Percentiles rank a stretch among this genome's conserved stretches.
These are phyloP conservation scores for Ampelocalamus luodianensis DNA, from an alignment of 176 grass and related monocot species.

Conservation along the genomic window DNA sequence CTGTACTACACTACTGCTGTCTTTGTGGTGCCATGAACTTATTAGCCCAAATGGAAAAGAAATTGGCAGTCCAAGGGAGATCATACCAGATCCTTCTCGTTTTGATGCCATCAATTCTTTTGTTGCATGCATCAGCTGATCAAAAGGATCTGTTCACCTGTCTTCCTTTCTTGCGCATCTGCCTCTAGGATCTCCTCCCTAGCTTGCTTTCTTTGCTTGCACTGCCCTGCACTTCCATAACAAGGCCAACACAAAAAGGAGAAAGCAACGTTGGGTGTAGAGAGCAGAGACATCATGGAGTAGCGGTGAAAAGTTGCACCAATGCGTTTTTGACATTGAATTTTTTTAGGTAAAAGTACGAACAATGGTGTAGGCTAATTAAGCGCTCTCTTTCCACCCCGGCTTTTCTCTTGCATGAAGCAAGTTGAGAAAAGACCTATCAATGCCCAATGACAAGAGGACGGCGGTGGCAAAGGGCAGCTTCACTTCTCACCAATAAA, in stretches of 20 bases:
- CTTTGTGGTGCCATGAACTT: constrained; percentile 30
- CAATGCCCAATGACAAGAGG: constrained; percentile 58
- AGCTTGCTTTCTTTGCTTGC: constrained; percentile 51
- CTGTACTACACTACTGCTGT: constrained; percentile 8
- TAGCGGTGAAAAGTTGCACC: constrained; percentile 48
- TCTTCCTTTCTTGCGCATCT: constrained; percentile 45
- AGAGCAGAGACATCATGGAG: constrained; percentile 39
- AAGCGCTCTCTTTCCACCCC: constrained; percentile 23
- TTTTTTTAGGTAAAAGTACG: background rate
- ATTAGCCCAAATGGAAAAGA: constrained; percentile 56
- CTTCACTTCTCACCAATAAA: background rate
- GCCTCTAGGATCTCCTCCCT: constrained; percentile 51
- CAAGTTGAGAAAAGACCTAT: constrained; percentile 69
- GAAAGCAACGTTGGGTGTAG: constrained; percentile 14
- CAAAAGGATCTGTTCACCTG: constrained; percentile 40
- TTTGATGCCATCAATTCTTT: constrained; percentile 49
- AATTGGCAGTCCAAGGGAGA: constrained; percentile 28
- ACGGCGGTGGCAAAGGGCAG: constrained; percentile 42
- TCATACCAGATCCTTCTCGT: constrained; percentile 43
- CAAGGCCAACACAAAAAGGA: constrained; percentile 52
- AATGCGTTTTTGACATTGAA: constrained; percentile 21
- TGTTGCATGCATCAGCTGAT: constrained; percentile 43
- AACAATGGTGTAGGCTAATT: background rate
- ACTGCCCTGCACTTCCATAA: constrained; percentile 56
- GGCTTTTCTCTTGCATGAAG: constrained; percentile 49